Base-by-base conservation (phyloP, 306 rosid species). In the Castanea sativa region DNA sequence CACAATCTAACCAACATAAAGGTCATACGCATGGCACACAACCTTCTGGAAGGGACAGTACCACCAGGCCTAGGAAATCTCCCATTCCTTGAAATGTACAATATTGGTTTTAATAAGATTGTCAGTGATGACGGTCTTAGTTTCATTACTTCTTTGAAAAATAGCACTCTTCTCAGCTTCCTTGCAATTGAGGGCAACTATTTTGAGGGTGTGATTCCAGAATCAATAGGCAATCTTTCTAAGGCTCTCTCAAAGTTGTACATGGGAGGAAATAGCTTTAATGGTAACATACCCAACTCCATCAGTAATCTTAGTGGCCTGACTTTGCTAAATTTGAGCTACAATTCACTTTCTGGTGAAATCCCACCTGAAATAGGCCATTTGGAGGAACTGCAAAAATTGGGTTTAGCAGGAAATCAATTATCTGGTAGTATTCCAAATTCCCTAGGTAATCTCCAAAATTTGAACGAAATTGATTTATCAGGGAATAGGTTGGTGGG, bases 11-110 rank as follows among this genome's bases (percentile, higher is more conserved):
- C 93, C 9, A 85, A 87, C 29, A 90, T 90, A 63, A 32, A 69
- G 71, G 51, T 83, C 57, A 87, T 93, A 16, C 78, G 93, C 0
- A 82, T 91, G 81, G 87, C 83, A 1, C 25, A 67, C 69, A 93
- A 90, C 76, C 73, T 68, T 43, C 75, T 87, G 20, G 93, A 89
- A 79, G 97, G 97, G 25, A 80, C 87, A 5, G 86, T 91, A 51
- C 95, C 97, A 71, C 91, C 93, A 12, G 97, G 95, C 51, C 81
- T 93, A 14, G 97, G 90, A 74, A 93, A 93, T 68, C 79, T 92
- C 7, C 95, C 91, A 19, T 63, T 55, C 59, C 91, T 92, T 55
- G 71, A 53, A 45, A 86, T 83, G 91, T 93, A 90, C 58, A 88
- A 87, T 73, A 91, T 93, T n/a, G 90, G 93, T 4, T 83, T 55